Evolutionary conservation across 2,329 filamentous ascomycete species (phyloP), one percentile per base, ranked within the genome.

Genomic region (Metarhizium robertsii): DNA sequence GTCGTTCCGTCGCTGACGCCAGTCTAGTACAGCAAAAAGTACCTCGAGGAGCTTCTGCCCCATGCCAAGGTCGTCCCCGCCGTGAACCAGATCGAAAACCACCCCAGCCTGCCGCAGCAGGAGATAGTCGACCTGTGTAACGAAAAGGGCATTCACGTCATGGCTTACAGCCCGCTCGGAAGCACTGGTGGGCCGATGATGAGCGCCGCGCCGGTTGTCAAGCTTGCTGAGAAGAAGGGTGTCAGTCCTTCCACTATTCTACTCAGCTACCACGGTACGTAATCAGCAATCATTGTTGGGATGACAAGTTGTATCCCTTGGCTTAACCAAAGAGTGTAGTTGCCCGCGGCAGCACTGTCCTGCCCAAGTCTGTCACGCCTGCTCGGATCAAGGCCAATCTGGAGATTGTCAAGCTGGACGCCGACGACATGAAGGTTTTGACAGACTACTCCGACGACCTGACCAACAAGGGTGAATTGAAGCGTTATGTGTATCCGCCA

Each of bases 11-110:
- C 16, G 5, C 34, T 49, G 46, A 48, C 45, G 7, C n/a, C 42
- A 18, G 14, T 43, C 51, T 58, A 78, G 75, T 83, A 83, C 69
- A 80, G 76, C 72, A 73, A 73, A 59, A 71, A 69, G 55, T 83
- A 81, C 66, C 74, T 83, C 25, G 74, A 81, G 64, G 67, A 82
- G 66, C 74, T 83, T 59, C 75, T 83, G 40, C 68, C 74, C 32
- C 67, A 73, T 29, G 70, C 72, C 59, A 74, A 66, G 46, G 77
- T 88, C 61, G 72, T 82, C 8, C 85, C 85, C 6, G 84, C 83
- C 56, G 80, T 83, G 65, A 87, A 87, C 73, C 85, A 88, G 73
- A 87, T 88, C 65, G 86, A 89, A 71, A 87, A 87, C 75, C 84
- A 87, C 73, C 86, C 86, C 14, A 78, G 78, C 6, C 79, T 88